Conservation (phyloP, 176 grass and related monocot species). For the Aegilops speltoides region DNA sequence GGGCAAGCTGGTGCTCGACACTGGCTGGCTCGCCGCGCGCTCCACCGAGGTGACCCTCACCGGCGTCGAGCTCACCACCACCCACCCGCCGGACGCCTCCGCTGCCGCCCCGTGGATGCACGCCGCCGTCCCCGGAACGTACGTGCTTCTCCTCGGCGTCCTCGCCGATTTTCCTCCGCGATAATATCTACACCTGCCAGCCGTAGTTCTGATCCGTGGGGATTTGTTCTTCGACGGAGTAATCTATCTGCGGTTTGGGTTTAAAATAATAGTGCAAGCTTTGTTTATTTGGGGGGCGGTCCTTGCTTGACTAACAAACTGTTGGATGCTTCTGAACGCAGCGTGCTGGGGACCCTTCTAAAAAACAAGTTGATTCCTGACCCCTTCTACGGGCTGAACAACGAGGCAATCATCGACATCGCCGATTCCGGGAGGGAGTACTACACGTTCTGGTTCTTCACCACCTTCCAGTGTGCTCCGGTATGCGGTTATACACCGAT, state of each 20-base stretch:
- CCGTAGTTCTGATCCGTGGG: neutral
- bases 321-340: slow-evolving; percentile 36
- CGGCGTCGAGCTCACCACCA: slow-evolving; percentile 88
- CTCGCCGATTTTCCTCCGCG: neutral
- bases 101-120: slow-evolving; percentile 69
- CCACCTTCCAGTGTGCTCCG: slow-evolving; percentile 63
- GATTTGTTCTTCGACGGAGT: neutral
- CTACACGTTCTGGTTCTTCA: slow-evolving; percentile 99
- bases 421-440: slow-evolving; percentile 82
- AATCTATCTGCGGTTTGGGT: neutral
- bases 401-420: slow-evolving; percentile 94
- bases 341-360: slow-evolving; percentile 82
- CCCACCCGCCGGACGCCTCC: slow-evolving; percentile 49
- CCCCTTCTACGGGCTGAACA: slow-evolving; percentile 97
- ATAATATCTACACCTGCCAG: neutral
- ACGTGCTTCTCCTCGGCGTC: slow-evolving; percentile 15
- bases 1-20: slow-evolving; percentile 77
- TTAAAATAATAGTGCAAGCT: neutral
- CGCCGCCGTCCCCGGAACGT: slow-evolving; percentile 88
- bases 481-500: slow-evolving; percentile 32
- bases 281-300: neutral
- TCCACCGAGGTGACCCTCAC: slow-evolving; percentile 76
- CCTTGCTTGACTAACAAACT: neutral
- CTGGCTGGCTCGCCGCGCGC: slow-evolving; percentile 89
- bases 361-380: slow-evolving; percentile 88